A percentile compares a stretch with the other conserved stretches of the same genome.
Evolutionary conservation across 2,329 filamentous ascomycete genomes (phyloP).

Genomic region (Ophiostoma himal-ulmi): DNA sequence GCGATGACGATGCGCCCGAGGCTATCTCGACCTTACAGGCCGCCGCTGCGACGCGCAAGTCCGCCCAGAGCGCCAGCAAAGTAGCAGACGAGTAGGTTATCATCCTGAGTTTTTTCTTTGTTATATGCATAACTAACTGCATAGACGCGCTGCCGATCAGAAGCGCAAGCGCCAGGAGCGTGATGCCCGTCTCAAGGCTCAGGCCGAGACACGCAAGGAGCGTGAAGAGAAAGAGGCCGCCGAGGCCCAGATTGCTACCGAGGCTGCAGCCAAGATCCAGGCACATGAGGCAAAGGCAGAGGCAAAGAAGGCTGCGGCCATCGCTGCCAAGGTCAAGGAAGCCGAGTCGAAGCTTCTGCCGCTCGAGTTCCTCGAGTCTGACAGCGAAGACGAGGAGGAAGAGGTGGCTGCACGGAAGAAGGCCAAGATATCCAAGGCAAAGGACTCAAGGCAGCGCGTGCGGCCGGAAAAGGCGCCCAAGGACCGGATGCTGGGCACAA

Average conservation of each 20-base stretch:
- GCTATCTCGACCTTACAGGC: constrained; percentile 50
- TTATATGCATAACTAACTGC: background rate
- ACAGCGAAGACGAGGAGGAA: constrained; percentile 39
- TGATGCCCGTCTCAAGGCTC: constrained; percentile 49
- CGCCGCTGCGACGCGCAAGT: constrained; percentile 43
- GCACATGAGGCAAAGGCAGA: constrained; percentile 26
- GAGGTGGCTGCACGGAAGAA: background rate
- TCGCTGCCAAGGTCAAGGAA: constrained; percentile 23
- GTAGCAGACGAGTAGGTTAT: constrained; percentile 47
- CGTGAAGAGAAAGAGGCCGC: constrained; percentile 24
- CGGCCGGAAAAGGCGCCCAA: constrained; percentile 33
- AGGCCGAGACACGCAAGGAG: constrained; percentile 44
- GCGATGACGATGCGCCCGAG: constrained; percentile 54
- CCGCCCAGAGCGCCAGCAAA: constrained; percentile 43
- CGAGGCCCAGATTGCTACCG: constrained; percentile 25
- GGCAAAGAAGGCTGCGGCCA: constrained; percentile 26
- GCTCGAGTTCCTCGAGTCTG: constrained; percentile 50
- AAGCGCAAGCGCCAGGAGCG: constrained; percentile 53
- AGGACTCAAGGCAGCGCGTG: constrained; percentile 25
- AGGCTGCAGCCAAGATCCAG: constrained; percentile 15
- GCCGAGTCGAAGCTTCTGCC: constrained; percentile 45
- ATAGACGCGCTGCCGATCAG: constrained; percentile 45
- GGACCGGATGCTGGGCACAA: constrained; percentile 48
- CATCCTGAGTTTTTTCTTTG: background rate
- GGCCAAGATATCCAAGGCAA: constrained; percentile 20